Evolutionary conservation across 441 rosid species (phyloP), one percentile per base, ranked within the genome.

Genomic region (Aleurites moluccanus): DNA sequence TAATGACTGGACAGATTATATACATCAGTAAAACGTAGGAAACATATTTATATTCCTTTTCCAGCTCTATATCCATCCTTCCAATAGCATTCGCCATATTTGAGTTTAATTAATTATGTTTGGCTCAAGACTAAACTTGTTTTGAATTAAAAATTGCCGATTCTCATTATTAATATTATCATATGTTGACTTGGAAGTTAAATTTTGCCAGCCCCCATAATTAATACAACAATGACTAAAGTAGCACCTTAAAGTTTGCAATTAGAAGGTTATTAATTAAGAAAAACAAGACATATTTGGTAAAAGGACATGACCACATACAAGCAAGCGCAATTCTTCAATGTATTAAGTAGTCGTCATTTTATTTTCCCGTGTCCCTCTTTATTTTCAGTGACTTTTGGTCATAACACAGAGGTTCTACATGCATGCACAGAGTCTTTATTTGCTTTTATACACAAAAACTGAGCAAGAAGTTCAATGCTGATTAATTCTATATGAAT

Each of bases 361-460:
- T 25, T 16, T 14, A 49, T n/a, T 35, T n/a, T 63, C 30, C 49
- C 4, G 9, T 15, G 1, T 30, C 63, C 15, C 60, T 21, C 21
- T 38, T 25, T 38, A 30, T 35, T 11, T 30, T 21, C 50, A 9
- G 4, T 50, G 13, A 6, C 10, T n/a, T 33, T 38, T 52, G 70
- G 18, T 53, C 10, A 16, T 8, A 63, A 35, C 1, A n/a, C 9
- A 52, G 21, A 30, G 28, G 20, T 10, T 55, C 28, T 40, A 52
- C 40, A 28, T 21, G 23, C 68, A 53, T n/a, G 76, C 23, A 16
- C 23, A 28, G 3, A 42, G 15, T 1, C 52, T 44, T 55, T 40
- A 55, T 57, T 57, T 52, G 44, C 45, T n/a, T 10, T 49, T 21
- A 25, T 25, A 59, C 66, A n/a, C 16, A 49, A 73, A 73, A 21